These are phyloP conservation scores for Chalciporus piperatus DNA, from an alignment of 768 basidiomycete genomes.

Conservation along the genomic window DNA sequence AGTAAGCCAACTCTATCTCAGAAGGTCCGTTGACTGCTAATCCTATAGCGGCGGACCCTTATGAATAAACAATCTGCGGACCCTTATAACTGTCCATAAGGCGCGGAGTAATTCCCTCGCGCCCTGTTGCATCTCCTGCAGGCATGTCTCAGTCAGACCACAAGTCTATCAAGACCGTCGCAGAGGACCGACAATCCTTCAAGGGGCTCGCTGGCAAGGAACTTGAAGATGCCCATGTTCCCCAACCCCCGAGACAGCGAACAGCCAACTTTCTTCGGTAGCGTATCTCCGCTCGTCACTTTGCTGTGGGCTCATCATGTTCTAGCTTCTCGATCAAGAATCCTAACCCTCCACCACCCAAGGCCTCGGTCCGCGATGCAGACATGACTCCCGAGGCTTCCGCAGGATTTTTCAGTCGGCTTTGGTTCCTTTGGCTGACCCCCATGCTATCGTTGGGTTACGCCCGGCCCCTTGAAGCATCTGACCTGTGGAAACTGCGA, in stretches of 20 bases:
- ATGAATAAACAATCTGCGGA: no score
- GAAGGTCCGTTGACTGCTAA: no score
- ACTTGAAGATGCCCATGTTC: background rate
- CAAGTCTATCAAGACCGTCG: background rate
- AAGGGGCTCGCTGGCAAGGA: background rate
- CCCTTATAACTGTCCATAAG: no score
- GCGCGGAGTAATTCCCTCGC: no score
- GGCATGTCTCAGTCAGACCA: background rate
- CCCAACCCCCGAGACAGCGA: background rate
- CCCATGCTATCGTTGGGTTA: constrained; percentile 73
- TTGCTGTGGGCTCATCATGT: background rate
- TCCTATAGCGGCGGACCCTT: no score
- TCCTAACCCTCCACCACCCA: constrained; percentile 39
- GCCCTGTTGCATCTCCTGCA: no score
- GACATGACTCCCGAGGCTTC: constrained; percentile 61
- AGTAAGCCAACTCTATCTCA: no score
- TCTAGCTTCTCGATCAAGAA: constrained; percentile 13
- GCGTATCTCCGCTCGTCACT: background rate
- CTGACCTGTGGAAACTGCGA: constrained; percentile 79
- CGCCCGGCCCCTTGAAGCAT: constrained; percentile 71
- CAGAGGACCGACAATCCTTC: background rate
- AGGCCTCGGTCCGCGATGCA: constrained; percentile 57
- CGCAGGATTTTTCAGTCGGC: constrained; percentile 54
- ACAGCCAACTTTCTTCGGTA: constrained; percentile 3
- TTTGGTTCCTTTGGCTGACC: constrained; percentile 78